Base-by-base conservation (phyloP, 192 early-diverging fungal genomes). In the Lobosporangium transversale region DNA sequence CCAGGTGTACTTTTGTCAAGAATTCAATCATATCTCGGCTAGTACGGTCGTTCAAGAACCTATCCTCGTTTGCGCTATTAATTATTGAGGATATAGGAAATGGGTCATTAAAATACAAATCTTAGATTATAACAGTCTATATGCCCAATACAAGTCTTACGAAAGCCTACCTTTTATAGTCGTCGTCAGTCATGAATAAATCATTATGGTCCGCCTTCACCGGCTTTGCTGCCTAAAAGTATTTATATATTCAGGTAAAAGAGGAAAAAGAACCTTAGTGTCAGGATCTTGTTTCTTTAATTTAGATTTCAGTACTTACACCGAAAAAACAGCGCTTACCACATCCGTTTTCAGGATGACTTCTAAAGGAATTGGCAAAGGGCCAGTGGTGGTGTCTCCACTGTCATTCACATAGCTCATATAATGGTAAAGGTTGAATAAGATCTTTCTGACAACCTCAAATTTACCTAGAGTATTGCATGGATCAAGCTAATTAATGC, bases 351-450 rank as follows among this genome's bases (percentile, higher is more conserved):
- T 58, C 12, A 89, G 54, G 12, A 89, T 78, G 31, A 87, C 88
- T 79, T 88, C 87, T 37, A 94, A 65, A 0, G 90, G 86, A 15
- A 90, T 69, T 0, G 93, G 93, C 18, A 90, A 76, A 17, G 80
- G 80, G 27, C 86, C 78, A 0, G 63, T 61, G 12, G 89, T 76
- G 27, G 58, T 32, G 62, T 82, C 56, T 23, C 83, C 80, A 24
- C 64, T 68, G 20, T 89, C 87, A n/a, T 67, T 69, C 51, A 91
- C 74, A 40, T 90, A 60, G 57, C 76, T 81, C 49, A 89, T 79
- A 49, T 85, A 93, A 32, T 83, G 80, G 53, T 91, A 86, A n/a
- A 95, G 82, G 5, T 86, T 70, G 18, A 82, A 81, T 29, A 93
- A 62, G 24, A 88, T 81, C 57, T 83, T 85, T 20, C 89, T 84